phyloP scores from a whole-genome alignment of 202 grass and related monocot species.

The Bolboschoenoplectus hybrid region DNA sequence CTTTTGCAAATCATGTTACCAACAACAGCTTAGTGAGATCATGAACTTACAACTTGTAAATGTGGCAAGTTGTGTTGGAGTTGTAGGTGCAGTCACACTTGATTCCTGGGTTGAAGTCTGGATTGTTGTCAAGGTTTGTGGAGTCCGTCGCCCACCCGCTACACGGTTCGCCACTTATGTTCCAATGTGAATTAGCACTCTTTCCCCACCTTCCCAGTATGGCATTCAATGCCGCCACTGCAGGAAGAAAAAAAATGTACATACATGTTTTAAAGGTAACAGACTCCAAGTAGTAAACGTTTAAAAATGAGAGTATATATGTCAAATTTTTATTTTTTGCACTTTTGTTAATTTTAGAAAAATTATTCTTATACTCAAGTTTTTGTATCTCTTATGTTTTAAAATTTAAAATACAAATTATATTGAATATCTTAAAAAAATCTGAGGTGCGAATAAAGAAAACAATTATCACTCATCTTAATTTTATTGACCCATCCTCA shows the following conservation, averaged over 20 bases:
- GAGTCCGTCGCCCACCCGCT: constrained; percentile 52
- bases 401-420: too few species aligned
- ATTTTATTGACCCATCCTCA: not conserved
- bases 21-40: too few species aligned
- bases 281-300: not conserved
- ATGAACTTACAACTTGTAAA: constrained; percentile 47
- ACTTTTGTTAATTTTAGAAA: too few species aligned
- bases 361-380: too few species aligned
- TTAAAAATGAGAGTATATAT: not conserved
- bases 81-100: constrained; percentile 65
- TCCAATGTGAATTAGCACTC: constrained; percentile 50
- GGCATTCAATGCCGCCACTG: constrained; percentile 61
- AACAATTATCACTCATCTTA: not conserved
- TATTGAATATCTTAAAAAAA: too few species aligned
- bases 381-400: too few species aligned
- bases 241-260: not conserved
- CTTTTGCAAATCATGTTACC: too few species aligned
- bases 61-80: constrained; percentile 58
- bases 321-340: not conserved
- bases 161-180: constrained; percentile 70
- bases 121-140: constrained; percentile 24
- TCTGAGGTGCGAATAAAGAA: too few species aligned
- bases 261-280: not conserved
- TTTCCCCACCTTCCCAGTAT: constrained; percentile 54
- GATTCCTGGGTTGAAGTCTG: constrained; percentile 51